phyloP scores from a whole-genome alignment of 176 grass and related monocot genomes.

The Dendrocalamus sinicus region DNA sequence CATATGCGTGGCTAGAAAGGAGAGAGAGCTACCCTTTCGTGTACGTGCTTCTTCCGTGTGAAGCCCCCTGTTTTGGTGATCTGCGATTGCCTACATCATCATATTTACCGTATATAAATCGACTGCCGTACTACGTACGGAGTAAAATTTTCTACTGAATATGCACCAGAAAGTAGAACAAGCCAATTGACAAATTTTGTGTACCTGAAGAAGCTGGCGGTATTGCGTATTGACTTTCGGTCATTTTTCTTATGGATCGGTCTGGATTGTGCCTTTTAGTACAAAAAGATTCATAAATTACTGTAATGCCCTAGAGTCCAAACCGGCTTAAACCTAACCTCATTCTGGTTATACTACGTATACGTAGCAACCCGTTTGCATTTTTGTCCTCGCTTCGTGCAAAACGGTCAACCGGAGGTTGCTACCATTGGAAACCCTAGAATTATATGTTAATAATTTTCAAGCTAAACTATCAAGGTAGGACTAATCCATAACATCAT shows the following conservation, averaged over 20 bases:
- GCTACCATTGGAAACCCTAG: no score
- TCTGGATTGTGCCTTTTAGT: neutral
- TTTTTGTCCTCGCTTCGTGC: no score
- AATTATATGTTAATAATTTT: no score
- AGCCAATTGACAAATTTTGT: neutral
- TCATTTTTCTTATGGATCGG: neutral
- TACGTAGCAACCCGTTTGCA: no score
- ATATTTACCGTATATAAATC: slow-evolving; percentile 6
- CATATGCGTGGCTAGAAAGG: slow-evolving; percentile 26
- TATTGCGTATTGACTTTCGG: neutral
- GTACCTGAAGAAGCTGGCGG: neutral
- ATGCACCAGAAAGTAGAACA: neutral
- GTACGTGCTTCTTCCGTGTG: neutral
- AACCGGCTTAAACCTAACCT: no score
- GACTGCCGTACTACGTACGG: neutral
- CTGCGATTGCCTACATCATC: slow-evolving; percentile 28
- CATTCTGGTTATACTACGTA: no score
- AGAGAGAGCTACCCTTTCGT: neutral
- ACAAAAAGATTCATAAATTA: neutral
- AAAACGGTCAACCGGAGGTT: no score
- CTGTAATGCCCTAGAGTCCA: no score
- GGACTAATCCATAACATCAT: no score
- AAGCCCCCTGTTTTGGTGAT: slow-evolving; percentile 13
- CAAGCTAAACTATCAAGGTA: no score
- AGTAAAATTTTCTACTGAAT: neutral